These are phyloP conservation scores for Starmerella lactis-condensi DNA, from an alignment of 805 yeast genomes.

Conservation along the genomic window DNA sequence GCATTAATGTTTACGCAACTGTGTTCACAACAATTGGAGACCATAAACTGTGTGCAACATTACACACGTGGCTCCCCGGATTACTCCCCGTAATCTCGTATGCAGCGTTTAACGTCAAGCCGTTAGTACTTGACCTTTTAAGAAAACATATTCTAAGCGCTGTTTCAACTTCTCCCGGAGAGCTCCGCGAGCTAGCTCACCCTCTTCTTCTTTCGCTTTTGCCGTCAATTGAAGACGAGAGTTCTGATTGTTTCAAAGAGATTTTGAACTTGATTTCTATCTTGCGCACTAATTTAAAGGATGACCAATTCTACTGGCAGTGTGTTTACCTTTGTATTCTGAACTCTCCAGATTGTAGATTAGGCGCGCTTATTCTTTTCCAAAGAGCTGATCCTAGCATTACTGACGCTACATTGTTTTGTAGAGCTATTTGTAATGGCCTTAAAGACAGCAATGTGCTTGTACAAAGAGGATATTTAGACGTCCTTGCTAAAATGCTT, in stretches of 20 bases:
- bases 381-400: conserved; percentile 23
- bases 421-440: conserved; percentile 57
- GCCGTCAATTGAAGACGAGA: conserved; percentile 85
- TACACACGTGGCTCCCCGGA: conserved; percentile 81
- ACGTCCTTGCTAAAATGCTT: conserved; percentile 48
- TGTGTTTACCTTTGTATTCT: conserved; percentile 56
- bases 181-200: conserved; percentile 37
- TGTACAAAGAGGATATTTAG: conserved; percentile 77
- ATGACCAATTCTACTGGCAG: conserved; percentile 76
- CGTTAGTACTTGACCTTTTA: conserved; percentile 48
- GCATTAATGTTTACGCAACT: conserved; percentile 55
- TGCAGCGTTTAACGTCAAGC: conserved; percentile 77
- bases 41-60: conserved; percentile 34
- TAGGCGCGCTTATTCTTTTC: conserved; percentile 72
- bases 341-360: conserved; percentile 56
- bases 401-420: conserved; percentile 66
- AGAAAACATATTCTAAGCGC: conserved; percentile 35
- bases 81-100: conserved; percentile 73
- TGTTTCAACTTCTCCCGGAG: conserved; percentile 22
- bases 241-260: conserved; percentile 59
- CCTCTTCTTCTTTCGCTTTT: conserved; percentile 58
- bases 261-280: conserved; percentile 41
- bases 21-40: conserved; percentile 48
- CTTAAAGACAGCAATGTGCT: conserved; percentile 48
- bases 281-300: conserved; percentile 36